A percentile compares a stretch with the other conserved stretches of the same genome.
These are phyloP conservation scores for Dentipellis sp. DNA, from an alignment of 768 basidiomycete genomes.

Conservation along the genomic window DNA sequence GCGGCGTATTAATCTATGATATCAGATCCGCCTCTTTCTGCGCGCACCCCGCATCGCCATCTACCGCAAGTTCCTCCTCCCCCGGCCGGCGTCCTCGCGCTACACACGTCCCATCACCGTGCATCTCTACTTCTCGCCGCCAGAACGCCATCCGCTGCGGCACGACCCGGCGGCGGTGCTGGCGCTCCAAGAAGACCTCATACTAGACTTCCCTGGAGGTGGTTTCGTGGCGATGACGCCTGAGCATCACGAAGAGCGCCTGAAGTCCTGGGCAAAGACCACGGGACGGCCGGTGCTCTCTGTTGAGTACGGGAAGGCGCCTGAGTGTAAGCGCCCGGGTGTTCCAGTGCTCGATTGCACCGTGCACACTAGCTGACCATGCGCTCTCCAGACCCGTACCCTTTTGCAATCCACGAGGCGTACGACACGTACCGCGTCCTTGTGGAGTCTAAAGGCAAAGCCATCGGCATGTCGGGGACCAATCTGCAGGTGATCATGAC, in stretches of 20 bases:
- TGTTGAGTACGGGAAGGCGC: constrained; percentile 94
- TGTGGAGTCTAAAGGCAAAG: constrained; percentile 66
- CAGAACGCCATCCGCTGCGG: constrained; percentile 42
- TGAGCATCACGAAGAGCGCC: constrained; percentile 91
- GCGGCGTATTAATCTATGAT: constrained; percentile 1
- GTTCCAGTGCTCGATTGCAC: not conserved
- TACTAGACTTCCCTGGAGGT: constrained; percentile 91
- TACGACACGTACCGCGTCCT: constrained; percentile 85
- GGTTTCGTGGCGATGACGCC: constrained; percentile 97
- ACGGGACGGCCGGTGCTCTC: constrained; percentile 76
- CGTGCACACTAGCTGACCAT: not conserved
- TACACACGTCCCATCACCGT: constrained; percentile 78
- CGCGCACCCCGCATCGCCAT: constrained; percentile 53
- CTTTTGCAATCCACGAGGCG: constrained; percentile 91
- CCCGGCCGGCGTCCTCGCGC: constrained; percentile 67
- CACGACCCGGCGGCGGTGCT: constrained; percentile 35
- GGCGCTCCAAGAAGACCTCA: constrained; percentile 42
- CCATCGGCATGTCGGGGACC: constrained; percentile 85
- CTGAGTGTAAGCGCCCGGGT: constrained; percentile 61
- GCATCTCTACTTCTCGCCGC: constrained; percentile 73
- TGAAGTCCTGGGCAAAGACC: constrained; percentile 75
- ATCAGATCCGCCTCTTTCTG: constrained; percentile 59
- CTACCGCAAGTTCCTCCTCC: constrained; percentile 69
- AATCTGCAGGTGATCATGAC: constrained; percentile 70
- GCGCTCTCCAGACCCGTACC: constrained; percentile 73